Base-by-base conservation (phyloP, 164 flowering plant genomes). In the Cinnamomum micranthum region DNA sequence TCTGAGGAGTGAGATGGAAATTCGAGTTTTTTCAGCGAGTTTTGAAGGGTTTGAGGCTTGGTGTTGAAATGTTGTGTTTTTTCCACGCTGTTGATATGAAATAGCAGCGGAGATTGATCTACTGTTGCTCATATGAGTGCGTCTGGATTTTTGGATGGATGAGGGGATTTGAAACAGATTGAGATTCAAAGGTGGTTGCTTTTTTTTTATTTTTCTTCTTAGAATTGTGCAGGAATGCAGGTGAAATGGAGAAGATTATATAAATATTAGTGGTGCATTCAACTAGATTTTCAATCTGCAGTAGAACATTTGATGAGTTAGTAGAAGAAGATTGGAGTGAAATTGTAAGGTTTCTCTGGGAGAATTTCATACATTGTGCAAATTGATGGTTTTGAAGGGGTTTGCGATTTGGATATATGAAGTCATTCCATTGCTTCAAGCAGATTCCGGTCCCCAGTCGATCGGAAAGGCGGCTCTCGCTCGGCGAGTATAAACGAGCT, bases 401-500 rank as follows among this genome's bases (percentile, higher is more conserved):
- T 55, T 35, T 14, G 0, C 11, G 60, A 55, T 55, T 14, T 55
- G 13, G 65, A 35, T 35, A 41, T 9, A 74, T 74, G 76, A 74
- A 68, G 55, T 20, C 55, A 19, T 74, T 74, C 28, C 64, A 68
- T n/a, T 74, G 65, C 64, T 68, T 74, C 58, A 74, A 74, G 65
- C 65, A 74, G 66, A 68, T 58, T 14, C 51, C 71, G 13, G 28
- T 66, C 33, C 52, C 52, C 19, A 28, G 66, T 13, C 65, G 58
- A 17, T 27, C 23, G 51, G 76, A 68, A 11, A 74, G 71, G 76
- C 28, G 71, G 65, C 66, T 74, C n/a, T 55, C 76, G 1, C 76
- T 74, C 14, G 76, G 76, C 11, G 97, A 92, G 80, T 91, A 88
- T 84, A 84, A 79, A 55, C 73, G 91, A 74, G 93, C 93, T 0